Evolutionary conservation across 345 rosid genomes (phyloP).

Genomic region (Citrus sinensis): DVS_A1.0 CM039163.1:47547501-47548000

Average conservation of each 20-base stretch:
- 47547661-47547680: not conserved
- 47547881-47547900: slow-evolving; percentile 80
- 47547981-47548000: slow-evolving; percentile 89
- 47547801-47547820: not conserved
- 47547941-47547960: slow-evolving; percentile 93
- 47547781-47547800: not conserved
- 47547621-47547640: not conserved
- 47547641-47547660: not conserved
- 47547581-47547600: not conserved
- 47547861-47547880: slow-evolving; percentile 74
- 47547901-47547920: slow-evolving; percentile 91
- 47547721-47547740: not conserved
- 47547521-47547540: slow-evolving; percentile 95
- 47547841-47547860: slow-evolving; percentile 71
- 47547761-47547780: not conserved
- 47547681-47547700: not conserved
- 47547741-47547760: not conserved
- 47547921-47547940: slow-evolving; percentile 97
- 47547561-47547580: not conserved
- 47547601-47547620: not conserved
- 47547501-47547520: slow-evolving; percentile 89
- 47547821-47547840: slow-evolving; percentile 62
- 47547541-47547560: slow-evolving; percentile 74
- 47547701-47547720: not conserved
- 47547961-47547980: slow-evolving; percentile 98